Conservation (phyloP, 352 stramenopile species). For the Peronospora destructor region DNA sequence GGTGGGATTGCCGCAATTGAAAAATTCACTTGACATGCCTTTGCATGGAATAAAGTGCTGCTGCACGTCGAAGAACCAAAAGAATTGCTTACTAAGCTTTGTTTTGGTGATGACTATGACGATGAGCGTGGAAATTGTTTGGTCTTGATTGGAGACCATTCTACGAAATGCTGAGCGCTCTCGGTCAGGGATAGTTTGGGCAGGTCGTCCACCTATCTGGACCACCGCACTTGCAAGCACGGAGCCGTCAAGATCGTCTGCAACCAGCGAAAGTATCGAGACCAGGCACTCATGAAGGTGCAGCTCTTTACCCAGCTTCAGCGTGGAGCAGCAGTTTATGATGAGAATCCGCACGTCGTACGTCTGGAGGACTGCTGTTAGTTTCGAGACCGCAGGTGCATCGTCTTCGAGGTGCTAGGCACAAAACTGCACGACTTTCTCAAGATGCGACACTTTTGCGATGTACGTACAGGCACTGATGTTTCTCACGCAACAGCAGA, state of each 20-base stretch:
- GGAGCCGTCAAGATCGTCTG: too few species aligned
- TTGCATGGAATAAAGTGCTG: constrained; percentile 13
- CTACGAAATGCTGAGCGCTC: too few species aligned
- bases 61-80: constrained; percentile 3
- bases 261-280: too few species aligned
- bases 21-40: constrained; percentile 26
- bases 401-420: constrained; percentile 98
- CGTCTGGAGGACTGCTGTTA: constrained; percentile 90
- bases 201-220: too few species aligned
- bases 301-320: too few species aligned
- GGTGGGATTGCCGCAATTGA: constrained; percentile 29
- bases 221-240: too few species aligned
- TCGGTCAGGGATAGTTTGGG: too few species aligned
- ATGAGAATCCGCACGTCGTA: constrained; percentile 71
- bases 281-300: too few species aligned
- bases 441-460: constrained; percentile 91
- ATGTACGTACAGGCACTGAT: constrained; percentile 82
- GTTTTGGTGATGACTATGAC: constrained; percentile 91
- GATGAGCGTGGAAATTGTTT: too few species aligned
- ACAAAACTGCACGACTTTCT: constrained; percentile 98
- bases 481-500: constrained; percentile 64
- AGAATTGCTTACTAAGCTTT: constrained; percentile 28
- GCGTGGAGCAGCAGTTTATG: constrained; percentile 21
- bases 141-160: too few species aligned
- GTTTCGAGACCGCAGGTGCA: constrained; percentile 92